phyloP scores from a whole-genome alignment of 2,329 filamentous ascomycete genomes.

The Hypoxylon sp. region DNA sequence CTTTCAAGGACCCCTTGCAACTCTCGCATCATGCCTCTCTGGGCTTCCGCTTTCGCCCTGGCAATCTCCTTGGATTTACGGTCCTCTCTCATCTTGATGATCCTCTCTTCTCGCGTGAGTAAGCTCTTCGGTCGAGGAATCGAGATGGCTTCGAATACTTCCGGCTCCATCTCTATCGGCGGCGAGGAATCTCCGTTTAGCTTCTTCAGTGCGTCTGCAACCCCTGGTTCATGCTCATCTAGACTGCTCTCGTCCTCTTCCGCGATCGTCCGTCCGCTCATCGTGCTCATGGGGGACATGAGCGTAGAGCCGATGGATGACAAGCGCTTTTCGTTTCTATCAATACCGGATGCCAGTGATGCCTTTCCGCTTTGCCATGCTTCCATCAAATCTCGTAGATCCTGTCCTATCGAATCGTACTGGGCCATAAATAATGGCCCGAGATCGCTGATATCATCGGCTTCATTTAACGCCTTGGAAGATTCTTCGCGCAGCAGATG shows the following conservation, averaged over 20 bases:
- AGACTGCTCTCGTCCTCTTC: conserved; percentile 71
- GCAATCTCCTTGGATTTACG: conserved; percentile 79
- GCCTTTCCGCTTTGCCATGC: conserved; percentile 91
- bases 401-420: conserved; percentile 93
- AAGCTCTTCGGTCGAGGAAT: conserved; percentile 78
- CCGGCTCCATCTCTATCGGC: conserved; percentile 74
- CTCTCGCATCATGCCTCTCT: conserved; percentile 90
- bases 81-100: conserved; percentile 90
- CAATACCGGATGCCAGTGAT: conserved; percentile 85
- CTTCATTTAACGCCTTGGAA: conserved; percentile 81
- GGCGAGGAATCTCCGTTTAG: conserved; percentile 79
- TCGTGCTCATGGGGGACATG: conserved; percentile 72
- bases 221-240: conserved; percentile 66
- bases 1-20: conserved; percentile 87
- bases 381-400: conserved; percentile 83
- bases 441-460: conserved; percentile 80
- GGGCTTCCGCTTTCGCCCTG: conserved; percentile 83
- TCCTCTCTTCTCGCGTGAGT: conserved; percentile 87
- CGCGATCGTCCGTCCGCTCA: conserved; percentile 77
- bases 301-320: conserved; percentile 71
- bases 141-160: conserved; percentile 93
- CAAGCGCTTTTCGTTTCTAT: conserved; percentile 81
- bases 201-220: conserved; percentile 77
- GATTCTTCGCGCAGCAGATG: conserved; percentile 93
- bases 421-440: conserved; percentile 85